phyloP scores from a whole-genome alignment of 345 rosid species.

The Citrus medica region DNA sequence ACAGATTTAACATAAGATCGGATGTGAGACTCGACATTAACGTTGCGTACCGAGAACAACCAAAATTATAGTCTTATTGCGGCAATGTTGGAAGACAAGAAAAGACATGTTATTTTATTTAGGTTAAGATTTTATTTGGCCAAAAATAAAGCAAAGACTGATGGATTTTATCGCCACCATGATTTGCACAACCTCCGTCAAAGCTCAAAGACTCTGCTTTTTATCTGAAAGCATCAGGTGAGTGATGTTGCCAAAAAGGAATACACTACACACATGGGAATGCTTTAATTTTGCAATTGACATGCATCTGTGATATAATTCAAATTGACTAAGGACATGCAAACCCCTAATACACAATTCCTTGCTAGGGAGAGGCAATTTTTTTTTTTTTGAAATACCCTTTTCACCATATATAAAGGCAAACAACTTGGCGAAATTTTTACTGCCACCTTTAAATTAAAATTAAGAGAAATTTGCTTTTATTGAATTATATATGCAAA shows the following conservation, averaged over 20 bases:
- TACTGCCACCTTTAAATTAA: not conserved
- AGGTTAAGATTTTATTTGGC: not conserved
- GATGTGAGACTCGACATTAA: too few species aligned
- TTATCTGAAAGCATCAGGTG: not conserved
- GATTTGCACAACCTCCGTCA: not conserved
- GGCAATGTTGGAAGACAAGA: not conserved
- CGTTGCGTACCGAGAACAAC: too few species aligned
- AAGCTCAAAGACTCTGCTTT: not conserved
- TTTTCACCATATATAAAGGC: not conserved
- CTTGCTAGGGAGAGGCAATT: not conserved
- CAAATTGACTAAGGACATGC: not conserved
- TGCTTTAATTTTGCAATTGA: conserved; percentile 2
- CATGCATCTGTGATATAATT: not conserved
- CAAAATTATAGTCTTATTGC: too few species aligned
- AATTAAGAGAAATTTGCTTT: not conserved
- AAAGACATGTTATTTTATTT: not conserved
- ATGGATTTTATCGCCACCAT: not conserved
- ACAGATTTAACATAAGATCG: too few species aligned
- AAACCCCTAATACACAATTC: not conserved
- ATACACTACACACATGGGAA: not conserved
- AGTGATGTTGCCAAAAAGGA: not conserved
- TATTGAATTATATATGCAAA: not conserved
- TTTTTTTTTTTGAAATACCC: not conserved
- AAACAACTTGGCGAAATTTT: conserved; percentile 4
- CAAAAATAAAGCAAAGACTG: not conserved